A percentile compares a stretch with the other conserved stretches of the same genome.
phyloP scores from a whole-genome alignment of 1,284 basidiomycete genomes.

The Rhizoctonia solani region DNA sequence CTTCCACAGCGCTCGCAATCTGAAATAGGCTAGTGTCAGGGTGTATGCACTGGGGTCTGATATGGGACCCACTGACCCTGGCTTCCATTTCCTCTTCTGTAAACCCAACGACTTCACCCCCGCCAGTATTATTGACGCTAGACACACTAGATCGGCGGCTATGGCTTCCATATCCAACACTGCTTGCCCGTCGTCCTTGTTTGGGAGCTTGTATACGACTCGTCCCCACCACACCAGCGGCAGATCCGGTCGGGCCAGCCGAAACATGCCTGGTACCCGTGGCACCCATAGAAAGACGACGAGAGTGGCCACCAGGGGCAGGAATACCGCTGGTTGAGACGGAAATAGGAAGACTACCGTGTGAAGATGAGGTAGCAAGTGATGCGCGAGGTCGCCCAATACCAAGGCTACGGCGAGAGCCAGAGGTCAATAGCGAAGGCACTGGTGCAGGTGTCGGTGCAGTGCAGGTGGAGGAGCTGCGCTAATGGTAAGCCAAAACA shows the following conservation, averaged over 20 bases:
- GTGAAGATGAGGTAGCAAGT: slow-evolving; percentile 35
- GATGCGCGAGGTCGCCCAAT: slow-evolving; percentile 41
- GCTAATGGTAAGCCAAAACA: slow-evolving; percentile 49
- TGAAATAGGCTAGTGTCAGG: slow-evolving; percentile 18
- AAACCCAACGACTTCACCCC: slow-evolving; percentile 46
- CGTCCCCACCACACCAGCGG: not conserved
- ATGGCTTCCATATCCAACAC: slow-evolving; percentile 25
- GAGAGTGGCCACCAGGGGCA: not conserved
- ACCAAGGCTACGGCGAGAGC: slow-evolving; percentile 34
- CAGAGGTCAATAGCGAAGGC: slow-evolving; percentile 47
- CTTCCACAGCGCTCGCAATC: slow-evolving; percentile 27
- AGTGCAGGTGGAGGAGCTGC: slow-evolving; percentile 58
- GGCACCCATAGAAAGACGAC: slow-evolving; percentile 24
- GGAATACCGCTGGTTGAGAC: slow-evolving; percentile 29
- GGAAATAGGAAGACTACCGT: slow-evolving; percentile 21
- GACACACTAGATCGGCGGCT: slow-evolving; percentile 41
- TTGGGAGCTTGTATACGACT: slow-evolving; percentile 7
- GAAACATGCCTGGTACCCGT: slow-evolving; percentile 18
- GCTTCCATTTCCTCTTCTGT: slow-evolving; percentile 73
- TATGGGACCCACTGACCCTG: slow-evolving; percentile 51
- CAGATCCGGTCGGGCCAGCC: slow-evolving; percentile 30
- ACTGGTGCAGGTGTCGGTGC: slow-evolving; percentile 51
- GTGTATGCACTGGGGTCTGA: not conserved
- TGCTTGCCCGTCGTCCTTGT: slow-evolving; percentile 14
- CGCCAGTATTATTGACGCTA: slow-evolving; percentile 28